These are phyloP conservation scores for Aureobasidium sp. DNA, from an alignment of 2,329 filamentous ascomycete species.

Conservation along the genomic window DNA sequence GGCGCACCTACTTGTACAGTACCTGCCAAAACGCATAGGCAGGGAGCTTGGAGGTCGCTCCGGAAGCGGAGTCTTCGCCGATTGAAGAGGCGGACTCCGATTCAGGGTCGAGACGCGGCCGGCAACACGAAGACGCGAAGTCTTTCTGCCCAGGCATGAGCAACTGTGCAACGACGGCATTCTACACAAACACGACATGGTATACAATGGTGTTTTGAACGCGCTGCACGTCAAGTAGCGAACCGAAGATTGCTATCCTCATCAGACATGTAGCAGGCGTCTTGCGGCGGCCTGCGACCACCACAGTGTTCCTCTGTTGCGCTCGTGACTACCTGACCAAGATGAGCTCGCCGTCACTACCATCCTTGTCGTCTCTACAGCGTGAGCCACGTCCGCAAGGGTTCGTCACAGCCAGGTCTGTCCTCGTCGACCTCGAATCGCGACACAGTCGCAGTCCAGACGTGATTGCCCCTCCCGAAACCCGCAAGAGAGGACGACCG, in stretches of 20 bases:
- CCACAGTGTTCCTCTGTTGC: neutral
- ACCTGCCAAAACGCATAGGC: neutral
- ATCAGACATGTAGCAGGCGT: slow-evolving; percentile 9
- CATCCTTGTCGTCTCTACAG: slow-evolving; percentile 1
- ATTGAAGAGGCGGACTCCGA: neutral
- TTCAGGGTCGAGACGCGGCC: neutral
- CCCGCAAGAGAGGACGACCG: neutral
- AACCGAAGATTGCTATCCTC: neutral
- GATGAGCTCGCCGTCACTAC: slow-evolving; percentile 12
- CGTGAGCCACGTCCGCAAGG: neutral
- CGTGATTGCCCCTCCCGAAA: neutral
- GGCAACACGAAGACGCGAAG: neutral
- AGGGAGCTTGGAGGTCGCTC: neutral
- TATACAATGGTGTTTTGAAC: neutral
- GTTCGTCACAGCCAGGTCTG: slow-evolving; percentile 8
- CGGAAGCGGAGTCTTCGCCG: neutral
- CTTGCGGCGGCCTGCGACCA: slow-evolving; percentile 1
- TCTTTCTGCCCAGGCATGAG: neutral
- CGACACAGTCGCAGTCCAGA: neutral
- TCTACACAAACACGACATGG: neutral
- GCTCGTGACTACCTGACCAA: neutral
- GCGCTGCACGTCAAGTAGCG: neutral
- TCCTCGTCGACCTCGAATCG: neutral
- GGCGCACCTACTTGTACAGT: neutral
- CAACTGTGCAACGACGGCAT: neutral